Conservation (phyloP, 1,139 yeast genomes). For the Kodamaea fungicola region DNA sequence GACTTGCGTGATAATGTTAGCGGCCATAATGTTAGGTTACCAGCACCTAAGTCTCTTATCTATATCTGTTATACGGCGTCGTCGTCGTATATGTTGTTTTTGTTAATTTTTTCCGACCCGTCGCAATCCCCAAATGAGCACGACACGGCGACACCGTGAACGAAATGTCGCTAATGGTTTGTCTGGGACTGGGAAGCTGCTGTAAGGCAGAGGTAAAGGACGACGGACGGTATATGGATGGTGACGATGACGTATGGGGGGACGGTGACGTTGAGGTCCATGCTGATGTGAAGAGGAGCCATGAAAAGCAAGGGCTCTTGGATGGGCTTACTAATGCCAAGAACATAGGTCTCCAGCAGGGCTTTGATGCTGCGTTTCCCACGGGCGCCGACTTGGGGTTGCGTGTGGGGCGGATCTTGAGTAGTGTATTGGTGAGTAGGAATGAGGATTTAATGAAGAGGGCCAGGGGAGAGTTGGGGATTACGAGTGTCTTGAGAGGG, state of each 20-base stretch:
- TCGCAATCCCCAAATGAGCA: neutral
- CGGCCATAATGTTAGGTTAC: slow-evolving; percentile 26
- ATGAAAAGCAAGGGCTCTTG: slow-evolving; percentile 76
- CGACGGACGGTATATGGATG: neutral
- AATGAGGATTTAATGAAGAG: slow-evolving; percentile 19
- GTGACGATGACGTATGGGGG: slow-evolving; percentile 42
- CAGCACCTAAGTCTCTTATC: slow-evolving; percentile 11
- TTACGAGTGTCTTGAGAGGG: slow-evolving; percentile 46
- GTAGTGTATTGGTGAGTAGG: slow-evolving; percentile 20
- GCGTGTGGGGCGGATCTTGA: slow-evolving; percentile 64
- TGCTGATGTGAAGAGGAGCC: slow-evolving; percentile 53
- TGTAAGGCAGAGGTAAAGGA: slow-evolving; percentile 6
- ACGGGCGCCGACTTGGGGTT: slow-evolving; percentile 70
- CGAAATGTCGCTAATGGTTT: slow-evolving; percentile 2
- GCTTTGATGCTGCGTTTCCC: slow-evolving; percentile 80
- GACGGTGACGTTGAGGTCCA: slow-evolving; percentile 38
- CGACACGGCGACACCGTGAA: no score
- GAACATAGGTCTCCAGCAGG: slow-evolving; percentile 67
- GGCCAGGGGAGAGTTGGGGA: slow-evolving; percentile 51
- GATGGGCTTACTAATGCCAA: slow-evolving; percentile 77
- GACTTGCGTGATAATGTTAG: slow-evolving; percentile 64
- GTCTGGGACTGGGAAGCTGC: slow-evolving; percentile 2
- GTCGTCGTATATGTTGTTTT: neutral
- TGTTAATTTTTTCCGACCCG: slow-evolving; percentile 4
- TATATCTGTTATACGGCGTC: no score